These are phyloP conservation scores for Penicillium waksmanii DNA, from an alignment of 495 filamentous ascomycete genomes.

Conservation along the genomic window DNA sequence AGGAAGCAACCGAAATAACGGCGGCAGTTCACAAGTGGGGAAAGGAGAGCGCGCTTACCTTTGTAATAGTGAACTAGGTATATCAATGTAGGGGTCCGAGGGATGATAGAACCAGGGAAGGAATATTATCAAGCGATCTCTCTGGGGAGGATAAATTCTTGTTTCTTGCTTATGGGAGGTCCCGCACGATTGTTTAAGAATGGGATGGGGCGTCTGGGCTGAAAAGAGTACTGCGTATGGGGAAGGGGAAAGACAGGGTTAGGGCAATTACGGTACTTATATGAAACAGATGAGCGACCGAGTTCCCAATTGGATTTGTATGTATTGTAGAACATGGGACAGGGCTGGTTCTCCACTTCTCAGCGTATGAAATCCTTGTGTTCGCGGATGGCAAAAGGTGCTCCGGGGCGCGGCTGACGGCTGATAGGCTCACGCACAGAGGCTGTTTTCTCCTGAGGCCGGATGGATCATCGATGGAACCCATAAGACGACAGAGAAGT, in stretches of 20 bases:
- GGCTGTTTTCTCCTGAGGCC: conserved; percentile 8
- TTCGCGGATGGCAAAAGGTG: conserved; percentile 24
- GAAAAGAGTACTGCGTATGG: conserved; percentile 15
- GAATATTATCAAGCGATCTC: conserved; percentile 4
- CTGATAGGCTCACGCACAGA: conserved; percentile 25
- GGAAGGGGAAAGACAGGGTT: conserved; percentile 19
- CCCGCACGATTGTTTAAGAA: neutral
- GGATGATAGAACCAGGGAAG: conserved; percentile 12
- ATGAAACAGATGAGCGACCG: neutral
- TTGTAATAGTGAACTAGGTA: conserved; percentile 7
- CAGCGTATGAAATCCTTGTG: conserved; percentile 23
- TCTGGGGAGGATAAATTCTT: neutral
- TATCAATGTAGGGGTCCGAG: conserved; percentile 4
- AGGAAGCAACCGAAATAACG: neutral
- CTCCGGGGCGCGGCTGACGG: neutral
- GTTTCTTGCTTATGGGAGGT: conserved; percentile 7
- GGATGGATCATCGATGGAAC: conserved; percentile 4
- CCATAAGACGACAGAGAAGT: conserved; percentile 14
- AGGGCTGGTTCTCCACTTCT: conserved; percentile 7
- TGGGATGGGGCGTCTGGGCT: conserved; percentile 6
- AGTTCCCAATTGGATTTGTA: conserved; percentile 14
- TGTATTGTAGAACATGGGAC: conserved; percentile 16
- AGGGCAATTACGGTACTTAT: conserved; percentile 15
- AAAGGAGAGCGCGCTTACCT: conserved; percentile 12
- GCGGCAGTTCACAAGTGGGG: neutral